Evolutionary conservation across 345 rosid species (phyloP).

Genomic region (Camelina laxa): DNA sequence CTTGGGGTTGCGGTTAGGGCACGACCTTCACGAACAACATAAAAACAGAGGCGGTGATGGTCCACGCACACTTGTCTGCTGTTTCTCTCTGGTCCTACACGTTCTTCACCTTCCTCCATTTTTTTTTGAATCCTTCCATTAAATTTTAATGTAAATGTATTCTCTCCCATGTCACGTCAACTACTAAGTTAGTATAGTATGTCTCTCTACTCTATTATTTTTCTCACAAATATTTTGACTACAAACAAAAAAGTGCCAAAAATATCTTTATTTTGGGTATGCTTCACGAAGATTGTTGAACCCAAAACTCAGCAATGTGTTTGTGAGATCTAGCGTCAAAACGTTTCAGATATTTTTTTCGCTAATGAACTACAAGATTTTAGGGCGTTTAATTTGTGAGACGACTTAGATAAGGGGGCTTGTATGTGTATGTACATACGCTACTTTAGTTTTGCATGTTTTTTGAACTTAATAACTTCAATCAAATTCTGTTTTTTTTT

Average conservation of each 20-base stretch:
- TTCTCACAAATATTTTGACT: background rate
- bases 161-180: conserved; percentile 24
- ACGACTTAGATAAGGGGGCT: background rate
- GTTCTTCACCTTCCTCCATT: background rate
- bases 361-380: background rate
- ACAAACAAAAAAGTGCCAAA: background rate
- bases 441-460: background rate
- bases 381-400: background rate
- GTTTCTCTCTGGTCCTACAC: conserved; percentile 28
- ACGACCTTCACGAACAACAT: conserved; percentile 33
- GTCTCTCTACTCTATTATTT: background rate
- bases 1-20: conserved; percentile 49
- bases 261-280: background rate
- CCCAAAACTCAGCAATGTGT: background rate
- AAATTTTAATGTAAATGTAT: background rate
- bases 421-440: background rate
- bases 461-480: background rate
- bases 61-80: conserved; percentile 50
- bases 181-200: background rate
- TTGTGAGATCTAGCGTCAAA: background rate
- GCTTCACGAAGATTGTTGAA: background rate
- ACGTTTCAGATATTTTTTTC: background rate
- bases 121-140: conserved; percentile 2
- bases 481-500: background rate
- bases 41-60: conserved; percentile 42